These are phyloP conservation scores for Sporothrix brasiliensis DNA, from an alignment of 2,329 filamentous ascomycete genomes.

Conservation along the genomic window DNA sequence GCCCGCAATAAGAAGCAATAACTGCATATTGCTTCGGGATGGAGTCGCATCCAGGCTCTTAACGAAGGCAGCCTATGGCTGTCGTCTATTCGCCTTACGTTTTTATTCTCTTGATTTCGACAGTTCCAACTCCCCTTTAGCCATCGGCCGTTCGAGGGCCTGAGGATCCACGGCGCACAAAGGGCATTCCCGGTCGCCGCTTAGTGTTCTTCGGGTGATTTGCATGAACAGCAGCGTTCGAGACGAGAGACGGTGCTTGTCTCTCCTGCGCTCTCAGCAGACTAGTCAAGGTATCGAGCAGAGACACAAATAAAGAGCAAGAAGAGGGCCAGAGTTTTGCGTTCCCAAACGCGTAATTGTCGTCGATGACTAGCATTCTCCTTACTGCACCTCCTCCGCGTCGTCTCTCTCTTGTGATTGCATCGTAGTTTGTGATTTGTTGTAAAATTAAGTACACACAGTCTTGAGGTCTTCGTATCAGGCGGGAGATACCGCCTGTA, in stretches of 20 bases:
- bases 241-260: constrained; percentile 13
- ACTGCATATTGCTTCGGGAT: background rate
- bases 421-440: background rate
- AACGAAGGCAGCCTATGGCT: background rate
- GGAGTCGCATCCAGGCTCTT: background rate
- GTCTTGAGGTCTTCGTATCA: constrained; percentile 9
- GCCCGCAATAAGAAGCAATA: background rate
- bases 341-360: background rate
- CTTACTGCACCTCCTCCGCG: background rate
- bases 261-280: background rate
- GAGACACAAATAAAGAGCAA: background rate
- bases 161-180: constrained; percentile 2
- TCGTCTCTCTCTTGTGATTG: constrained; percentile 2
- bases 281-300: no score
- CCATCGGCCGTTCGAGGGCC: background rate
- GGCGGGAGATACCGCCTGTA: background rate
- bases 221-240: background rate
- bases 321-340: background rate
- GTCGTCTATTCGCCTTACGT: background rate
- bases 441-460: background rate
- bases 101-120: background rate
- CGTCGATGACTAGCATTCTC: background rate
- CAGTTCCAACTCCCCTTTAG: background rate
- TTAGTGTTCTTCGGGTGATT: constrained; percentile 9
- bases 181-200: constrained; percentile 12